Evolutionary conservation across 2,329 filamentous ascomycete genomes (phyloP), one percentile per base, ranked within the genome.

Genomic region (Neoascochyta sp.): DNA sequence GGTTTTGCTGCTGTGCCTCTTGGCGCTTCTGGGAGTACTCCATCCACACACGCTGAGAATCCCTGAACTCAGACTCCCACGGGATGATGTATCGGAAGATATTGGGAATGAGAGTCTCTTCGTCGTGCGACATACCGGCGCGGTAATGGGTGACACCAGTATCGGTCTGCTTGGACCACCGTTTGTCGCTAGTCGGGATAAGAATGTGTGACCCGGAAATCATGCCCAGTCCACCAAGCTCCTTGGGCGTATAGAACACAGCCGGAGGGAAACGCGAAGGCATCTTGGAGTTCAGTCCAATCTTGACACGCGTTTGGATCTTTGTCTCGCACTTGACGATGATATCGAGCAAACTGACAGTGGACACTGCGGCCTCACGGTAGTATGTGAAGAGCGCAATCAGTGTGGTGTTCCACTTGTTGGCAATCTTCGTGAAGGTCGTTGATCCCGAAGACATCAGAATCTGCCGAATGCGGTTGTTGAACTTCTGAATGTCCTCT

Each of bases 291-390:
- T 98, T 98, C 39, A 98, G 67, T 3, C 92, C 92, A 51, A 98
- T 98, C 75, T 98, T 98, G 52, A 98, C 92, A 60, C 92, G 80
- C 4, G 92, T 98, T 67, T 98, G 92, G 31, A 98, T 98, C 73
- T 98, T 98, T 9, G 93, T 98, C 66, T 98, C 92, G 50, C 92
- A 98, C 68, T 98, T 98, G 61, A 98, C 92, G 50, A 98, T 98
- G 0, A 90, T 95, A 59, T 98, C 92, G 3, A 98, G 75, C 4
- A 98, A 73, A 40, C 87, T 85, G 39, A 96, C 86, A 0, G 93
- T 98, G 1, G 90, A 95, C 2, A 96, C 90, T 10, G 92, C 92
- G 26, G 92, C 92, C 61, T 98, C 92, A 61, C 92, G 86, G 60
- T 98, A 98, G 66, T 98, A 98, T 0, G 92, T 96, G 68, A 98